A percentile compares a stretch with the other conserved stretches of the same genome.
Conservation (phyloP, 2,329 filamentous ascomycete genomes). For the Phoma sp. region DNA sequence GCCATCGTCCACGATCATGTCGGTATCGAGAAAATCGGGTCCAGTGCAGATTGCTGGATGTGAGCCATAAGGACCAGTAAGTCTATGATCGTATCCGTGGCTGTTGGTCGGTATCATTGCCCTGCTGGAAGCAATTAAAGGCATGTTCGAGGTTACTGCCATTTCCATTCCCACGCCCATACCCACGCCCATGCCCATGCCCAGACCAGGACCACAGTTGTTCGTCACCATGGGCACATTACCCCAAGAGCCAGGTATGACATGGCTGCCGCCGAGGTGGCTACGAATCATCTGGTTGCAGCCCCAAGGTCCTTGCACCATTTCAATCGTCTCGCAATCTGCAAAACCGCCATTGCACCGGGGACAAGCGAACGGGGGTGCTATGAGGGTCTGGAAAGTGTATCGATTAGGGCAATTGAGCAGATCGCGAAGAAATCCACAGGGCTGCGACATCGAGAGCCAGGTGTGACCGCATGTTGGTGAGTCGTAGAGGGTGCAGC, state of each 20-base stretch:
- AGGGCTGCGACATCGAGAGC: conserved; percentile 55
- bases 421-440: conserved; percentile 49
- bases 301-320: conserved; percentile 42
- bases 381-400: conserved; percentile 33
- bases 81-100: conserved; percentile 26
- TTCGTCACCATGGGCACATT: conserved; percentile 22
- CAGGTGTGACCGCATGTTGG: conserved; percentile 56
- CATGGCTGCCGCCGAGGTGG: conserved; percentile 32
- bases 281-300: conserved; percentile 41
- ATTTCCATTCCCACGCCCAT: not conserved
- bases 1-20: conserved; percentile 8
- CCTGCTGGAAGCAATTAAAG: conserved; percentile 3
- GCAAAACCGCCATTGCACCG: conserved; percentile 37
- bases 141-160: conserved; percentile 2
- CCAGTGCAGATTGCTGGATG: conserved; percentile 12
- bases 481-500: conserved; percentile 53
- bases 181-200: not conserved
- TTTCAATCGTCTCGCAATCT: conserved; percentile 38
- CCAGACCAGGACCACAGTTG: conserved; percentile 11
- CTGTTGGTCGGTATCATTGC: conserved; percentile 21
- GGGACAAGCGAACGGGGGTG: conserved; percentile 36
- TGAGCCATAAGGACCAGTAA: conserved; percentile 26
- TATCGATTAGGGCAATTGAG: conserved; percentile 50
- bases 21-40: not conserved
- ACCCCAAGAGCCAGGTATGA: conserved; percentile 36